A percentile compares a stretch with the other conserved stretches of the same genome.
phyloP scores from a whole-genome alignment of 2,329 filamentous ascomycete genomes.

The Botrytis paeoniae region DNA sequence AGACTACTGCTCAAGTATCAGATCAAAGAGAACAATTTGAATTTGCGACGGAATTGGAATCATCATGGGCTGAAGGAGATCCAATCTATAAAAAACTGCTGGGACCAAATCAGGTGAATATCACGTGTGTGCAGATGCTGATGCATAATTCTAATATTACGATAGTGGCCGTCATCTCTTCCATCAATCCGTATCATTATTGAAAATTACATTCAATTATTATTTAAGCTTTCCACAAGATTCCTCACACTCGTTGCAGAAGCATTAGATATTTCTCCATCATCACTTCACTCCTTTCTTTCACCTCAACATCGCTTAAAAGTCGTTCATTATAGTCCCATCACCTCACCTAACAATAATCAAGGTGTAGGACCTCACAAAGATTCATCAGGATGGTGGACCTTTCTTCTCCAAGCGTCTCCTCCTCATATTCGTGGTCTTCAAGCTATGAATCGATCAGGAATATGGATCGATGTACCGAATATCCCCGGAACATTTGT shows the following conservation, averaged over 20 bases:
- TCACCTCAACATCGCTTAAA: constrained; percentile 18
- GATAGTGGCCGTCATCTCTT: constrained; percentile 11
- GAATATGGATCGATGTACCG: constrained; percentile 16
- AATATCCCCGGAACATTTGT: constrained; percentile 17
- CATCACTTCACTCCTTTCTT: constrained; percentile 9
- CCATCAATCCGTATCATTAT: constrained; percentile 1
- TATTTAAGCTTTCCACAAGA: constrained; percentile 1
- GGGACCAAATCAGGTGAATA: constrained; percentile 15
- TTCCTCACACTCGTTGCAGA: constrained; percentile 13
- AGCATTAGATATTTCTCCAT: constrained; percentile 11
- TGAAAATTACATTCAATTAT: constrained; percentile 2
- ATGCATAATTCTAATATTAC: not conserved
- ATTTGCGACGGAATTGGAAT: constrained; percentile 15
- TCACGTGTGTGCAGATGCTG: not conserved
- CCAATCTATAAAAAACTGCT: constrained; percentile 11
- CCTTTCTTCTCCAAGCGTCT: constrained; percentile 16
- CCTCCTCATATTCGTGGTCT: constrained; percentile 16
- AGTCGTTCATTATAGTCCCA: constrained; percentile 12
- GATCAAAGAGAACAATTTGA: constrained; percentile 19
- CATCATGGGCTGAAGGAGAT: constrained; percentile 15
- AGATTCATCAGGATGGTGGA: constrained; percentile 21
- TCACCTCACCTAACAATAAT: not conserved
- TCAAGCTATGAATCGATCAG: constrained; percentile 18
- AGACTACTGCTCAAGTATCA: constrained; percentile 9
- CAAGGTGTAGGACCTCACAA: constrained; percentile 18